Evolutionary conservation across 2,329 filamentous ascomycete species (phyloP).

Genomic region (Hymenoscyphus repandus): DNA sequence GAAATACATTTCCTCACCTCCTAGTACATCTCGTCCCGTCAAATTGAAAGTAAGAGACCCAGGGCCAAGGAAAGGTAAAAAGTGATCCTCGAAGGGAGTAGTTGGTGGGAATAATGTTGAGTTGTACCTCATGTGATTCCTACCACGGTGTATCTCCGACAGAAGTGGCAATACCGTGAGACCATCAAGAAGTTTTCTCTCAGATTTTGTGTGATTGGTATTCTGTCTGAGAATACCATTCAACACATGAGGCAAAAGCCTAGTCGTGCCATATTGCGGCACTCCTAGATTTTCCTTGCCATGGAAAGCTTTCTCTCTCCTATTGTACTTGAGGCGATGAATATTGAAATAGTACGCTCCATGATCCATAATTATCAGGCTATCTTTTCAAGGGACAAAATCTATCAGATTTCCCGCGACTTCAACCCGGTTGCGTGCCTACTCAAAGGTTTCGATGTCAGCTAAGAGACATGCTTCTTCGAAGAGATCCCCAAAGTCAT

Average conservation of each 20-base stretch:
- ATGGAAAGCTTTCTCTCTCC: not conserved
- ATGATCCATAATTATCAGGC: conserved; percentile 10
- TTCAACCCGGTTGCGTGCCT: conserved; percentile 6
- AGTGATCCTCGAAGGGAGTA: too few relatives aligned
- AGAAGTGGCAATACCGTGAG: too few relatives aligned
- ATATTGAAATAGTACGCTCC: conserved; percentile 11
- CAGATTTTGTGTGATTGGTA: not conserved
- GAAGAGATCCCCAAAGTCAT: conserved; percentile 12
- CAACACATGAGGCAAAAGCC: not conserved
- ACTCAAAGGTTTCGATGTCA: conserved; percentile 11
- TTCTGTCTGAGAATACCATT: not conserved
- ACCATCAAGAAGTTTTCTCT: too few relatives aligned
- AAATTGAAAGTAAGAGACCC: too few relatives aligned
- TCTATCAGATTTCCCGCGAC: not conserved
- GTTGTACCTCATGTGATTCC: too few relatives aligned
- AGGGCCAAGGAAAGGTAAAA: too few relatives aligned
- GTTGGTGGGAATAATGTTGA: too few relatives aligned
- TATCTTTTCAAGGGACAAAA: not conserved
- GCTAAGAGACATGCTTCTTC: conserved; percentile 17
- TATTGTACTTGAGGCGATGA: not conserved
- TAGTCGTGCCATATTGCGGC: not conserved
- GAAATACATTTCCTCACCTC: too few relatives aligned
- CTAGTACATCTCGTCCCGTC: too few relatives aligned
- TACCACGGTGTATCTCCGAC: too few relatives aligned
- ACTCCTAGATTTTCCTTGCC: not conserved